A percentile compares a stretch with the other conserved stretches of the same genome.
Conservation (phyloP, 169 alveolate species). For the Cryptosporidium canis region DNA sequence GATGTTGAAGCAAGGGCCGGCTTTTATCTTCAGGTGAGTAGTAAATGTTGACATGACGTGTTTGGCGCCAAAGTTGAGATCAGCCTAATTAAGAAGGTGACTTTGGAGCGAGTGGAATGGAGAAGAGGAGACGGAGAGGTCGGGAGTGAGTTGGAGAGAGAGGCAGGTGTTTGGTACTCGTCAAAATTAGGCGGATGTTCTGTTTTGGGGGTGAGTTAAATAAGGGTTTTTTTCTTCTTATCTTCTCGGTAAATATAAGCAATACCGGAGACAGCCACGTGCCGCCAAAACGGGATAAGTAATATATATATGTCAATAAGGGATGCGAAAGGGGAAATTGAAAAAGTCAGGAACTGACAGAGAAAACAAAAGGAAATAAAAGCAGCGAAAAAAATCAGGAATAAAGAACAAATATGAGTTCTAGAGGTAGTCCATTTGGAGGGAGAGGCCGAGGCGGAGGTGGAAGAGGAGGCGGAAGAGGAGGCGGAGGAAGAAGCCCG, state of each 20-base stretch:
- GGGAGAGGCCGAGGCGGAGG: slow-evolving; percentile 81
- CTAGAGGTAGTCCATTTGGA: slow-evolving; percentile 76
- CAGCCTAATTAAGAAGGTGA: not conserved
- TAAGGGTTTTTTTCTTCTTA: not conserved
- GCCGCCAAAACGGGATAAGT: slow-evolving; percentile 59
- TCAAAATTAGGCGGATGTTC: not conserved
- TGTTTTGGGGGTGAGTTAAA: not conserved
- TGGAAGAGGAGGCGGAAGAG: slow-evolving; percentile 75
- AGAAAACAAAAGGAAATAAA: not conserved
- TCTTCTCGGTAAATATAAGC: not conserved
- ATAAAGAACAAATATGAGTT: slow-evolving; percentile 18
- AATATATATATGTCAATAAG: not conserved
- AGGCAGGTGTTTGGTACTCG: not conserved
- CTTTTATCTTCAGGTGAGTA: not conserved
- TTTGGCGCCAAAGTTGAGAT: slow-evolving; percentile 14
- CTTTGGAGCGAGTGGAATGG: not conserved
- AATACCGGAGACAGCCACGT: slow-evolving; percentile 61
- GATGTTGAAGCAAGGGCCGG: too few species aligned
- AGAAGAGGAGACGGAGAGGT: not conserved
- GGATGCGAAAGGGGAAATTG: slow-evolving; percentile 1
- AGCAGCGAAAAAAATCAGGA: not conserved
- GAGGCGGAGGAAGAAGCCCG: slow-evolving; percentile 80
- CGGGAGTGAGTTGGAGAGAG: not conserved
- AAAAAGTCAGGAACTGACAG: slow-evolving; percentile 67
- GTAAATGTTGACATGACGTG: not conserved